phyloP scores from a whole-genome alignment of 352 stramenopile species.

The Phytophthora pini region DNA sequence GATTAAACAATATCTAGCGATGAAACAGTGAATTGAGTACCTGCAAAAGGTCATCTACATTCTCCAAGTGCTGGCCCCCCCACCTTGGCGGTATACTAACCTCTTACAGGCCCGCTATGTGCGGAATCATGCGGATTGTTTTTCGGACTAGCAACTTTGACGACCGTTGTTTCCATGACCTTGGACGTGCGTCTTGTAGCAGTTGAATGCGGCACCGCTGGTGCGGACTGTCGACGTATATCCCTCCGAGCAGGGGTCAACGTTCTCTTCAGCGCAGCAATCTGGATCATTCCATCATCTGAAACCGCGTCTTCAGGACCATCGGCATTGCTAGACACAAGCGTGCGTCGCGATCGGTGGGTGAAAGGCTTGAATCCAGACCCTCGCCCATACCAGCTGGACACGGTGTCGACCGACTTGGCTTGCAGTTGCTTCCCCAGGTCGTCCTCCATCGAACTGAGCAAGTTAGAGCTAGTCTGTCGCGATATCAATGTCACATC shows the following conservation, averaged over 20 bases:
- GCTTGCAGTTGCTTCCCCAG: conserved; percentile 30
- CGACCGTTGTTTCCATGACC: conserved; percentile 8
- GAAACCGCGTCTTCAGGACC: not conserved
- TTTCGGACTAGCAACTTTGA: conserved; percentile 28
- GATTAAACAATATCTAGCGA: no score
- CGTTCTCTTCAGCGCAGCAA: conserved; percentile 9
- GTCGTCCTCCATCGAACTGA: conserved; percentile 43
- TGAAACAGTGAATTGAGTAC: no score
- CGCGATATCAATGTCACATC: conserved; percentile 34
- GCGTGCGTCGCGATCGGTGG: conserved; percentile 11
- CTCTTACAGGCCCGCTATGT: no score
- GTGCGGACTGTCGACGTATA: conserved; percentile 18
- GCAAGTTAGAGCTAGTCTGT: conserved; percentile 32
- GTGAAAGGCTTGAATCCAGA: conserved; percentile 15
- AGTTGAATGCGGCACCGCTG: conserved; percentile 1
- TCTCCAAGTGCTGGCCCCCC: no score
- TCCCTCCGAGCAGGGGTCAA: conserved; percentile 13
- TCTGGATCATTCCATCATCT: conserved; percentile 6
- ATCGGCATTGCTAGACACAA: conserved; percentile 2
- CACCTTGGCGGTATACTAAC: no score
- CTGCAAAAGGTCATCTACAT: no score
- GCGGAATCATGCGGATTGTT: not conserved
- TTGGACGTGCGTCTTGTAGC: conserved; percentile 5
- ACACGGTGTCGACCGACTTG: conserved; percentile 1
- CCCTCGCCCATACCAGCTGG: conserved; percentile 23